Base-by-base conservation (phyloP, 768 basidiomycete species). In the Boletus tomentosulus region DNA sequence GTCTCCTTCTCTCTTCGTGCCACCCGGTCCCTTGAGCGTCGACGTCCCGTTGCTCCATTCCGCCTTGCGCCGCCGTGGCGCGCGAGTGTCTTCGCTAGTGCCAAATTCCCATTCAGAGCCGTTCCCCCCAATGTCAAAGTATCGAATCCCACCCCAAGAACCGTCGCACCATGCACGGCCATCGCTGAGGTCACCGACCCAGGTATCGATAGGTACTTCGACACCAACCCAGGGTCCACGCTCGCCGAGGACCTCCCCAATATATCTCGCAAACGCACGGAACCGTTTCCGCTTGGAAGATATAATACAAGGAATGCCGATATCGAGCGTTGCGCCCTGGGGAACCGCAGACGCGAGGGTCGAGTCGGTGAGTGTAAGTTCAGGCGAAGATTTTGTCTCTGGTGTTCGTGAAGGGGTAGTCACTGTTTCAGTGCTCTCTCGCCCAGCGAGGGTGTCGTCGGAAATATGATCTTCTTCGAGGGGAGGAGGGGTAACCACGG, bases 231-330 rank as follows among this genome's bases (percentile, higher is more conserved):
- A 95, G 0, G 89, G 83, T 1, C 92, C 92, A 5, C 65, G 60
- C 67, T 92, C 89, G 35, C 92, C 92, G 46, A 81, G 78, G 2
- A 95, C 84, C 64, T 92, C 89, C 6, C 89, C 92, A 48, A 95
- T 92, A 66, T 95, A 94, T 5, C 92, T 75, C 22, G 91, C 92
- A 62, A 84, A 87, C 1, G 92, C 92, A 47, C 87, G 85, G 78
- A 94, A 92, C 9, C 90, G 81, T 57, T 86, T 85, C 35, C 87
- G 80, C 66, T 89, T 88, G 39, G 85, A 87, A 3, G 89, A 82
- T 57, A 94, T 87, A 66, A 94, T 92, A 72, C 92, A 94, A 0
- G 92, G 90, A 33, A 94, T 94, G 9, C 92, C 92, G 27, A 93
- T 84, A 34, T 89, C 86, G 34, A 95, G 80, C 11, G 84, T 88